Evolutionary conservation across 257 asterid genomes (phyloP).

Genomic region (Jaltomata sinuosa): DNA sequence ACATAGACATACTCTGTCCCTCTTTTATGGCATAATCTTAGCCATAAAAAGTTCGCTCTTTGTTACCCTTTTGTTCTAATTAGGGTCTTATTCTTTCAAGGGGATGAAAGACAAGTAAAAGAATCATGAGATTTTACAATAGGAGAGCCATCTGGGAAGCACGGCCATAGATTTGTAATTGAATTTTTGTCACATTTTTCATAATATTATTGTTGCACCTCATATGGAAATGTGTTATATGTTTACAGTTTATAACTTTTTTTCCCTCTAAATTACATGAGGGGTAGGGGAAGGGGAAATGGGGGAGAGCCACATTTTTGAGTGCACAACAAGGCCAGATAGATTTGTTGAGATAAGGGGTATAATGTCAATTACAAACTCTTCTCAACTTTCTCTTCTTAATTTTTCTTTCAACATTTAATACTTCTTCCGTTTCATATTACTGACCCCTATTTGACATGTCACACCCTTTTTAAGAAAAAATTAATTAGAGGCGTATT

Average conservation of each 20-base stretch:
- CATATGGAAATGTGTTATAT: background rate
- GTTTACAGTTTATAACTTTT: background rate
- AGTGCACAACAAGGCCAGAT: no score
- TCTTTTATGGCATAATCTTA: background rate
- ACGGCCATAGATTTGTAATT: background rate
- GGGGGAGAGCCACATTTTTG: no score
- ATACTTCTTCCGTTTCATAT: no score
- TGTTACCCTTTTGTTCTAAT: background rate
- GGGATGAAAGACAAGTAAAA: background rate
- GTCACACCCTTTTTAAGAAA: no score
- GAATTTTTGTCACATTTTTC: background rate
- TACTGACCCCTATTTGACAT: no score
- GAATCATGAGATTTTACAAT: background rate
- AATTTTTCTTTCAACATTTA: no score
- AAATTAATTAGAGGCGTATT: no score
- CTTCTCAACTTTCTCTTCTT: no score
- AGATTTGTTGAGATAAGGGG: no score
- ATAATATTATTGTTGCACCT: background rate
- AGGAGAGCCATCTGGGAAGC: background rate
- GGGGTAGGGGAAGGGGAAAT: no score
- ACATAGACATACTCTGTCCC: background rate
- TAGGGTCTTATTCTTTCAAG: background rate
- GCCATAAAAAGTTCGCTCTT: background rate
- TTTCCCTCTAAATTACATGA: no score
- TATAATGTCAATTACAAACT: no score